Percentiles rank a stretch among this genome's conserved stretches.
Evolutionary conservation across 2,329 filamentous ascomycete genomes (phyloP).

Genomic region (Paraphaeosphaeria minitans): DNA sequence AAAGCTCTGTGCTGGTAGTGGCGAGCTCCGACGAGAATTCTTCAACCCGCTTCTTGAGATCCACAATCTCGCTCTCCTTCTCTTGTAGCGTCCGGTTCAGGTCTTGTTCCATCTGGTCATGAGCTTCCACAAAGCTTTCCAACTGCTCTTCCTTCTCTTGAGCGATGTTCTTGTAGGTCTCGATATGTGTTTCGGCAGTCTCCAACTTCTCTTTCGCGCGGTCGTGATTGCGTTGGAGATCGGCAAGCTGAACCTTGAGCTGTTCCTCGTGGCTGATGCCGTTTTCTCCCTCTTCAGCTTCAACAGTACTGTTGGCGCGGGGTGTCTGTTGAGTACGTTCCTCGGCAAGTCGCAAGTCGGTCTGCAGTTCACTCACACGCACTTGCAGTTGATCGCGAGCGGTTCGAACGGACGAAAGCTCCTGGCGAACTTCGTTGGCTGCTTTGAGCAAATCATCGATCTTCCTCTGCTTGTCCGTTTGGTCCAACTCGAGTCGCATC

Average conservation of each 20-base stretch:
- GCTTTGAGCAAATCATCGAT: slow-evolving; percentile 89
- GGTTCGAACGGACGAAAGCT: slow-evolving; percentile 84
- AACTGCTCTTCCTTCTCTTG: slow-evolving; percentile 87
- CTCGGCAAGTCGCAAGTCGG: slow-evolving; percentile 86
- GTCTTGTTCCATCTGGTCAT: slow-evolving; percentile 75
- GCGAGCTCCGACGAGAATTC: slow-evolving; percentile 83
- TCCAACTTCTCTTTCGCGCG: slow-evolving; percentile 80
- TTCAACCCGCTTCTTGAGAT: slow-evolving; percentile 81
- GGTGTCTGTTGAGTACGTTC: slow-evolving; percentile 80
- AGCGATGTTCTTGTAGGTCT: slow-evolving; percentile 87
- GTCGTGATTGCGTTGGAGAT: slow-evolving; percentile 86
- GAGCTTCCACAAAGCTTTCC: slow-evolving; percentile 75
- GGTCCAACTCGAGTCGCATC: slow-evolving; percentile 87
- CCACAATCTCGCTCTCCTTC: slow-evolving; percentile 79
- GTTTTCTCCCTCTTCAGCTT: slow-evolving; percentile 52
- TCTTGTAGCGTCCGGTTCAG: slow-evolving; percentile 75
- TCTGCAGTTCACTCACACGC: slow-evolving; percentile 84
- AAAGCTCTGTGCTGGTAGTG: slow-evolving; percentile 81
- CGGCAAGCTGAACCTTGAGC: slow-evolving; percentile 79
- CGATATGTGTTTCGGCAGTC: slow-evolving; percentile 77
- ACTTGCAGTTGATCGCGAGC: slow-evolving; percentile 86
- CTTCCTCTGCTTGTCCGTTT: slow-evolving; percentile 83
- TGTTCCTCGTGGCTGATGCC: slow-evolving; percentile 75
- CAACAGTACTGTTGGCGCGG: slow-evolving; percentile 55
- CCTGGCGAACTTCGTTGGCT: slow-evolving; percentile 80